Evolutionary conservation across 2,329 filamentous ascomycete species (phyloP), one percentile per base, ranked within the genome.

Genomic region (Parascedosporium putredinis): DNA sequence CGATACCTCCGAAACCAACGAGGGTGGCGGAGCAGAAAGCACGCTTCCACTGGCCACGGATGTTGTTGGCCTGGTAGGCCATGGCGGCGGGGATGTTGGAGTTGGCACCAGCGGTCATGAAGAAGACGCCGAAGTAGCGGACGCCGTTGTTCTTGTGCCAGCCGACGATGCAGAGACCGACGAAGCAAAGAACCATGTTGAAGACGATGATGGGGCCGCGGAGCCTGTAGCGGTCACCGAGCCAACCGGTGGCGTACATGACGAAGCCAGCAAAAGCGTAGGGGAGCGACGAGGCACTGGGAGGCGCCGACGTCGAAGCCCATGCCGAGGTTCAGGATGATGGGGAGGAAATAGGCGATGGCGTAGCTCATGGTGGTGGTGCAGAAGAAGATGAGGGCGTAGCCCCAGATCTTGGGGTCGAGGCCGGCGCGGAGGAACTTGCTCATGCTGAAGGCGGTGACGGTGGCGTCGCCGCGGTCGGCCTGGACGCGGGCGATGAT

Each of bases 31-130:
- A 86, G 62, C 80, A 83, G 56, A 93, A 83, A 1, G 87, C 87
- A 45, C 88, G 79, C 69, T 91, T 94, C 86, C 87, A 94, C 67
- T 93, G 87, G 0, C 87, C 88, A 49, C 86, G 81, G 59, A 94
- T 84, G 65, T 94, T 94, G 67, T 91, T 93, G 38, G 86, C 86
- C 68, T 91, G 87, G 68, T 88, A 93, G 0, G 86, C 77, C 70
- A 94, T 79, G 43, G 79, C 72, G 2, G 80, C 73, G 0, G 88
- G 88, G 4, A 91, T 73, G 61, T 93, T 93, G 55, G 82, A 77
- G 64, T 89, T 89, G 55, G 83, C 81, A 6, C 85, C 87, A 0
- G 84, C 84, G 0, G 84, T 84, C n/a, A 80, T 75, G 45, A 90
- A 67, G 67, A 90, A 90, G 51, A 88, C 75, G 50, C 85, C 86